Conservation (phyloP, 768 basidiomycete genomes). For the Leccinum incarnatum region DNA sequence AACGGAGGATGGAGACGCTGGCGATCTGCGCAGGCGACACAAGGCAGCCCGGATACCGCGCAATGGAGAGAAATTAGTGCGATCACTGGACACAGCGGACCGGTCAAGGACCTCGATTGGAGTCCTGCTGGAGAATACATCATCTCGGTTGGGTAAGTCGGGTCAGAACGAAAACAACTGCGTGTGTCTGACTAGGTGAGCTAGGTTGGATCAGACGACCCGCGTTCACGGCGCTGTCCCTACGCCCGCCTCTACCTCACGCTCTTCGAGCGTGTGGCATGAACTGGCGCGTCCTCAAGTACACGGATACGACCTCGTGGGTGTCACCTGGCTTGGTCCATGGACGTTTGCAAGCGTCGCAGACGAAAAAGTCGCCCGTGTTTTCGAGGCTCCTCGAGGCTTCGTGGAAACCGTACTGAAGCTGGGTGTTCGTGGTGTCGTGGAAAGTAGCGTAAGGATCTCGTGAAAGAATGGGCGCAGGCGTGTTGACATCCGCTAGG, state of each 20-base stretch:
- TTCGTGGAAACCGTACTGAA: constrained; percentile 67
- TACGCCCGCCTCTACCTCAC: constrained; percentile 5
- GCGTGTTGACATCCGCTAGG: constrained; percentile 36
- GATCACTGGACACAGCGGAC: constrained; percentile 79
- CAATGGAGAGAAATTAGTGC: constrained; percentile 79
- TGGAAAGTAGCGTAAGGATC: constrained; percentile 47
- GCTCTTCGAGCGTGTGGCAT: constrained; percentile 54
- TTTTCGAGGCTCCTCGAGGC: constrained; percentile 85
- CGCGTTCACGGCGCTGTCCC: constrained; percentile 73
- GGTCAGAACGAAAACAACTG: not conserved
- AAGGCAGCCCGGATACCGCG: constrained; percentile 32
- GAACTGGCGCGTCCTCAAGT: constrained; percentile 93
- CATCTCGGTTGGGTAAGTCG: constrained; percentile 74
- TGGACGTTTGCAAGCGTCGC: constrained; percentile 86
- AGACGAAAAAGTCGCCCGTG: constrained; percentile 92
- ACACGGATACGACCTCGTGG: constrained; percentile 92
- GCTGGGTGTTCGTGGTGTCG: constrained; percentile 47
- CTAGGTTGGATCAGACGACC: constrained; percentile 86
- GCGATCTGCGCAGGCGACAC: constrained; percentile 39
- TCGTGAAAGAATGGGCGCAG: not conserved
- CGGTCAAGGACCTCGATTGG: constrained; percentile 83
- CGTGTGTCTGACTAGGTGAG: not conserved
- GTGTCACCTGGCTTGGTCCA: constrained; percentile 69
- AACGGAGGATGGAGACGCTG: constrained; percentile 92
- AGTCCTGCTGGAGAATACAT: constrained; percentile 84